Base-by-base conservation (phyloP, 1,139 yeast species). In the Candida pseudoviswanathii region DNA sequence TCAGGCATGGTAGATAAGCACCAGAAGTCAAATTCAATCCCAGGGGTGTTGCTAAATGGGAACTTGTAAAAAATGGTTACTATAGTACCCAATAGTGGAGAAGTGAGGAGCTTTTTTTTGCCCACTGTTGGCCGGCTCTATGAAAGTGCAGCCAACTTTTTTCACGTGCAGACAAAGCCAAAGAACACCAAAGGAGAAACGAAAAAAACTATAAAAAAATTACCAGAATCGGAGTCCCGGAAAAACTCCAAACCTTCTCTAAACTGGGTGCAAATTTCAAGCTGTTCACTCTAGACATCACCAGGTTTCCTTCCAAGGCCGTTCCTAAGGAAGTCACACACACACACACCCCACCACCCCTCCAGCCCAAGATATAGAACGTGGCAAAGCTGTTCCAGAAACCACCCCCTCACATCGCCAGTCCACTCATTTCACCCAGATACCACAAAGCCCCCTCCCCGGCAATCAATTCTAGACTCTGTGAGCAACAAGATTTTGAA, bases 1-100 rank as follows among this genome's bases (percentile, higher is more conserved):
- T 53, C 55, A n/a, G 55, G 52, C 55, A 53, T 53, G 29, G 16
- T 9, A n/a, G 1, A 21, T 29, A 3, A 21, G 16, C 16, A 16
- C 16, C 16, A 16, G 16, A 16, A 16, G 16, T 16, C 16, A 16
- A 16, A 16, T 16, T 16, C 16, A 16, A 16, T 16, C 16, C 16
- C 16, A 16, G 16, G 16, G 16, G 16, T 16, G 16, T 16, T 16
- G 16, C 16, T 16, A 16, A 16, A 16, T 16, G 16, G 16, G 16
- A 16, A 16, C 16, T 16, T 16, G 16, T 16, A 16, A 16, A 16
- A 16, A 16, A 16, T 16, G 16, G 16, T 16, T 16, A 16, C 16
- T 16, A 16, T 16, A 16, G 16, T 16, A 16, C 16, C 30, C 9
- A 27, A 27, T 7, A n/a, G 39, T 11, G 36, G 16, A n/a, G 39